Conservation (phyloP, 2,329 filamentous ascomycete genomes). For the Elsinoe batatas region DNA sequence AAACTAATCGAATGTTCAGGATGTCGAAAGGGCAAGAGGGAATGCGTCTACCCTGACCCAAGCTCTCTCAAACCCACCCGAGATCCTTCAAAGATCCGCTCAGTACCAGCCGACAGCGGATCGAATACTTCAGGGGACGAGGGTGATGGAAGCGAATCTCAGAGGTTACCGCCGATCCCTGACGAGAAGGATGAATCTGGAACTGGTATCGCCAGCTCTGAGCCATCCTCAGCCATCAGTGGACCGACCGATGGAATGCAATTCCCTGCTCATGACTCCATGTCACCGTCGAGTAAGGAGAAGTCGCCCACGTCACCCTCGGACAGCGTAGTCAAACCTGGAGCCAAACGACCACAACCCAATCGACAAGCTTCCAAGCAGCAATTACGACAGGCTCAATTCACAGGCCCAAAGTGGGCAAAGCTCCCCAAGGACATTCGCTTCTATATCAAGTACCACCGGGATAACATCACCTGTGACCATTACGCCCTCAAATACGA, state of each 20-base stretch:
- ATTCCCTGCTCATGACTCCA: conserved; percentile 16
- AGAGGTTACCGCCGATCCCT: conserved; percentile 33
- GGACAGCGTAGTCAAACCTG: conserved; percentile 1
- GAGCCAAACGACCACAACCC: conserved; percentile 11
- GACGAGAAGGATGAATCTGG: conserved; percentile 37
- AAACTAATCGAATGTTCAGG: conserved; percentile 38
- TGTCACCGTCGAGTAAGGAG: conserved; percentile 19
- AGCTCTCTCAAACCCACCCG: conserved; percentile 39
- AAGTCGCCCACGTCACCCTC: conserved; percentile 16
- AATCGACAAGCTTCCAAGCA: conserved; percentile 14
- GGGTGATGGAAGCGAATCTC: conserved; percentile 31
- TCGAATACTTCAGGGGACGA: conserved; percentile 45
- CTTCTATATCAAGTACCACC: conserved; percentile 69
- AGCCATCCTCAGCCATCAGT: conserved; percentile 16
- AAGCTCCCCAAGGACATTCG: conserved; percentile 52
- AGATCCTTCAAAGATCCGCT: conserved; percentile 36
- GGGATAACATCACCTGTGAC: conserved; percentile 64
- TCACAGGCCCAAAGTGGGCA: conserved; percentile 20
- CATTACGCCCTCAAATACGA: conserved; percentile 75
- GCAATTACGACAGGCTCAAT: conserved; percentile 12
- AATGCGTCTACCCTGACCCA: conserved; percentile 80
- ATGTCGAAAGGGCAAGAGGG: conserved; percentile 82
- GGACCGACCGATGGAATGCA: background rate
- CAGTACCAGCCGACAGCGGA: conserved; percentile 36
- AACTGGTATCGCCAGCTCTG: conserved; percentile 15